Evolutionary conservation across 768 basidiomycete genomes (phyloP), one percentile per base, ranked within the genome.

Genomic region (Lentinula lateritia): DNA sequence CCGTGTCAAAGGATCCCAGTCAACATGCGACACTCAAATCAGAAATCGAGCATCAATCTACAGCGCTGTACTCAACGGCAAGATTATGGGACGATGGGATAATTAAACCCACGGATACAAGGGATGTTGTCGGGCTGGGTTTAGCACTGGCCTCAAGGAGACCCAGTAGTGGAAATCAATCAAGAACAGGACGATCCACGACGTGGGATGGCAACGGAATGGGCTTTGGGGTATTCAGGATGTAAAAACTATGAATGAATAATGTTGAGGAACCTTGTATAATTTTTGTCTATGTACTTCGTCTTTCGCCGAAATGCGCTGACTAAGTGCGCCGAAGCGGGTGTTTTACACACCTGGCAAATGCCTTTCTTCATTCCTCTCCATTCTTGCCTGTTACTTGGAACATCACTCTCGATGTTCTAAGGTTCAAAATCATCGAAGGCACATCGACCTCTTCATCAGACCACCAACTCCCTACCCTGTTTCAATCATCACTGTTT

Each of bases 11-110:
- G 72, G 92, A 94, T 66, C 91, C 92, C 3, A 73, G 83, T 1
- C 92, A 92, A 66, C 92, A 94, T 69, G 73, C 81, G 3, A 81
- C 84, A 7, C 75, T 95, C 54, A 88, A 89, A 73, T 77, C 81
- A 15, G 89, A 92, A 68, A 97, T 98, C 55, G 95, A 98, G 73
- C 76, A 81, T 28, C 93, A 98, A 71, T 94, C 93, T 13, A 89
- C 87, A 1, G 91, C 94, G 4, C 69, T 90, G 16, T 98, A 94
- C 69, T 93, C 93, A 2, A 91, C 90, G 0, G 95, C 95, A 10
- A 85, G 93, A n/a, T 75, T 98, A 60, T 97, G 93, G 94, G 94
- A 95, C 68, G 92, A 95, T 66, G 92, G 92, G 2, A 90, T 97
- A 61, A 93, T 98, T 72, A 84, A 82, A 65, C 95, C 95, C 5